Evolutionary conservation across 1,284 basidiomycete genomes (phyloP).

Genomic region (Trametes hirsuta): DNA sequence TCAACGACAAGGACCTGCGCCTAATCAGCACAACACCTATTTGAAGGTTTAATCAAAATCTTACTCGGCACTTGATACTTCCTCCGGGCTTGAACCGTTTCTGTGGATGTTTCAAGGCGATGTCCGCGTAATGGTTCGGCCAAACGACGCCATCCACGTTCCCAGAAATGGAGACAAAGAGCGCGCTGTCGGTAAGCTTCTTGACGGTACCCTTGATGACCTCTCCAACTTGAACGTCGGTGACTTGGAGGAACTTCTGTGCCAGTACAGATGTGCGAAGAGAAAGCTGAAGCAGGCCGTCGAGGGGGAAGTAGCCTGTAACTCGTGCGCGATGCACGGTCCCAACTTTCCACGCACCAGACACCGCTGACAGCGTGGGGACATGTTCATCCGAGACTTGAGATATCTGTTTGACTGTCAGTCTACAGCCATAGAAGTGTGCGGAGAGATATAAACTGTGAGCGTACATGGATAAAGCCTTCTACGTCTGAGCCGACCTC

Average conservation of each 20-base stretch:
- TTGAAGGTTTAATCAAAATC: slow-evolving; percentile 27
- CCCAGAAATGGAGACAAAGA: slow-evolving; percentile 87
- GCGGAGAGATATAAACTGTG: background rate
- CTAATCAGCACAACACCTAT: background rate
- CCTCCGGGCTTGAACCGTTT: slow-evolving; percentile 89
- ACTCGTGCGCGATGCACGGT: slow-evolving; percentile 89
- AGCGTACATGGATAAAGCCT: slow-evolving; percentile 86
- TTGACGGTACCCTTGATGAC: slow-evolving; percentile 86
- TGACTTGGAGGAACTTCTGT: slow-evolving; percentile 86
- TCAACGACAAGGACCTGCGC: slow-evolving; percentile 86
- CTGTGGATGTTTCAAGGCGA: slow-evolving; percentile 88
- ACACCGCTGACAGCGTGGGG: slow-evolving; percentile 67
- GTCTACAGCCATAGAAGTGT: background rate
- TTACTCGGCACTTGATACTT: slow-evolving; percentile 84
- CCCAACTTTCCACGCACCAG: slow-evolving; percentile 80
- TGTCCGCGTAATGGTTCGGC: slow-evolving; percentile 96
- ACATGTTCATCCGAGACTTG: slow-evolving; percentile 92
- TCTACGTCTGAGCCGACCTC: slow-evolving; percentile 65
- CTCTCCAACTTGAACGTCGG: slow-evolving; percentile 85
- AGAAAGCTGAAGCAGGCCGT: slow-evolving; percentile 88
- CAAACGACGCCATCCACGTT: slow-evolving; percentile 92
- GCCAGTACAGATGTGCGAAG: slow-evolving; percentile 84
- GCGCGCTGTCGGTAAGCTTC: slow-evolving; percentile 74
- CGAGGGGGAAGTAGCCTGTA: slow-evolving; percentile 85
- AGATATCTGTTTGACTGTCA: slow-evolving; percentile 70